These are phyloP conservation scores for Plasmodium cynomolgi DNA, from an alignment of 169 alveolate genomes.

Conservation along the genomic window DNA sequence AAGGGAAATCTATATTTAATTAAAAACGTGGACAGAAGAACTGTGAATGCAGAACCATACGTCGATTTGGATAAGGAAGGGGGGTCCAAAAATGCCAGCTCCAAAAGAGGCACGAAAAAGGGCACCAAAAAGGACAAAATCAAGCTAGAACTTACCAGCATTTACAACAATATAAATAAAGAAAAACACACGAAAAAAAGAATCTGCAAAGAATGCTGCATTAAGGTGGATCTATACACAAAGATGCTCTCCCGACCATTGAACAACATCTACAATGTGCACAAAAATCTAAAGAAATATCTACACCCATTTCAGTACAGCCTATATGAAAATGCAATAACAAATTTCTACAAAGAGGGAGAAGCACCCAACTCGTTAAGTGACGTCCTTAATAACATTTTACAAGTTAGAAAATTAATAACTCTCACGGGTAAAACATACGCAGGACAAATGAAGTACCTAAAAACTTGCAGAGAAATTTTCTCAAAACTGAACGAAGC, in stretches of 20 bases:
- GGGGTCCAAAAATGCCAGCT: constrained; percentile 27
- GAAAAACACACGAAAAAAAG: constrained; percentile 74
- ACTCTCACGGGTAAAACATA: constrained; percentile 66
- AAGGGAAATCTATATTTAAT: constrained; percentile 69
- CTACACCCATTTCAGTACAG: constrained; percentile 70
- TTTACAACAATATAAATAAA: constrained; percentile 65
- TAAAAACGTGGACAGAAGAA: constrained; percentile 43
- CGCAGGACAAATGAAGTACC: constrained; percentile 65
- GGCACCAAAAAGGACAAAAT: constrained; percentile 68
- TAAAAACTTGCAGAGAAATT: constrained; percentile 71
- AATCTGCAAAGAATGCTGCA: constrained; percentile 70
- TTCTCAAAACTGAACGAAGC: constrained; percentile 55
- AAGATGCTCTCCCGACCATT: constrained; percentile 53
- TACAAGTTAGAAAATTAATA: constrained; percentile 49
- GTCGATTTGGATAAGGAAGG: constrained; percentile 35
- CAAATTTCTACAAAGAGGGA: constrained; percentile 59
- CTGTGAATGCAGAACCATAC: constrained; percentile 62
- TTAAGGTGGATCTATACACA: constrained; percentile 65
- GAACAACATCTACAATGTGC: constrained; percentile 54
- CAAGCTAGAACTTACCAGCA: constrained; percentile 55
- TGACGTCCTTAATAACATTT: constrained; percentile 41
- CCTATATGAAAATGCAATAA: constrained; percentile 59
- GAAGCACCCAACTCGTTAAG: constrained; percentile 39
- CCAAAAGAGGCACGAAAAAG: constrained; percentile 30
- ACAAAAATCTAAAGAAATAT: constrained; percentile 53